Conservation (phyloP, 805 yeast genomes). For the Candida ulmi region DNA sequence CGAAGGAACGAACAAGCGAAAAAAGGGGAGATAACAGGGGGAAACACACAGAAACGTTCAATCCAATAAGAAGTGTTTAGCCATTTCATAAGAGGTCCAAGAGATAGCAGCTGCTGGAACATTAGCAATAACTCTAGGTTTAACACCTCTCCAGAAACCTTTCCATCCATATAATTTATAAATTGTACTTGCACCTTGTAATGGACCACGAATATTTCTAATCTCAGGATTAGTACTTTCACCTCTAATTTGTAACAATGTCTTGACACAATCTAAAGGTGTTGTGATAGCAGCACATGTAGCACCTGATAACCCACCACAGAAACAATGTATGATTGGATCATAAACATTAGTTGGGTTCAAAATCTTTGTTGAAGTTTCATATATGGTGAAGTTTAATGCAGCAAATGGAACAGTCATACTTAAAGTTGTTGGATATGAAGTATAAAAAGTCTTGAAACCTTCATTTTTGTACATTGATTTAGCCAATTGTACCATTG, state of each 20-base stretch:
- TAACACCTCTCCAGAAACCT: slow-evolving; percentile 80
- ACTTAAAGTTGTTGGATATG: slow-evolving; percentile 89
- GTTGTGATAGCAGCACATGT: slow-evolving; percentile 92
- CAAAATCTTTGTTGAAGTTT: slow-evolving; percentile 66
- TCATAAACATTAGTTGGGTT: slow-evolving; percentile 79
- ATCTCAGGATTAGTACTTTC: slow-evolving; percentile 38
- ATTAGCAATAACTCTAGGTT: slow-evolving; percentile 87
- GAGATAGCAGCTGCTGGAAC: slow-evolving; percentile 96
- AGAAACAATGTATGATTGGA: slow-evolving; percentile 85
- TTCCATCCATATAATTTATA: slow-evolving; percentile 50
- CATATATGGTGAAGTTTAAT: slow-evolving; percentile 88
- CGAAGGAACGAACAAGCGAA: not conserved
- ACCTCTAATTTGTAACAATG: slow-evolving; percentile 82
- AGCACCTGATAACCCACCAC: slow-evolving; percentile 94
- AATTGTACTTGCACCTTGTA: slow-evolving; percentile 65
- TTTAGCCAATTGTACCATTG: slow-evolving; percentile 32
- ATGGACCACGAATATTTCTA: slow-evolving; percentile 57
- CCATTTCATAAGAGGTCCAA: slow-evolving; percentile 98
- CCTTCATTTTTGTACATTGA: slow-evolving; percentile 60
- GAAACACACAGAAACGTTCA: no score
- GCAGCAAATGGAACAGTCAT: slow-evolving; percentile 96
- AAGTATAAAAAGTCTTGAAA: slow-evolving; percentile 75
- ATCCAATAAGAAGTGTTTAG: slow-evolving; percentile 45
- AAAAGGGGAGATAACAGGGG: no score
- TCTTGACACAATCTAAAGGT: slow-evolving; percentile 91